Percentiles rank a stretch among this genome's conserved stretches.
Conservation (phyloP, 2,329 filamentous ascomycete species). For the Aureobasidium sp. region DNA sequence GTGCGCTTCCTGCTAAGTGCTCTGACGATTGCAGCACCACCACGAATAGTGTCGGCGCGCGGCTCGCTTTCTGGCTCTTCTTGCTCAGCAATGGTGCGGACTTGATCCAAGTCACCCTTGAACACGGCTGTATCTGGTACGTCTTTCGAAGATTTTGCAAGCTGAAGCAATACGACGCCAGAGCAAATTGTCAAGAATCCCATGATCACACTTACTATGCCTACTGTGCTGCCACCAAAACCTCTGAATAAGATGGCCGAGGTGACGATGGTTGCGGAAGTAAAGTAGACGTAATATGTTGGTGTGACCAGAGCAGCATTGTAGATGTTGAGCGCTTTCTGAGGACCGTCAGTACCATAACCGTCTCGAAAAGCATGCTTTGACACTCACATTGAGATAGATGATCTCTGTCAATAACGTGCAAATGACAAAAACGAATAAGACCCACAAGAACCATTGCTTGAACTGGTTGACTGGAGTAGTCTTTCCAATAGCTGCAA, state of each 20-base stretch:
- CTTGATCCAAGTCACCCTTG: slow-evolving; percentile 85
- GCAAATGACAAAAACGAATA: slow-evolving; percentile 82
- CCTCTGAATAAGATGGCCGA: slow-evolving; percentile 88
- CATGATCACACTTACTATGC: slow-evolving; percentile 83
- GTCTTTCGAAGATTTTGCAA: slow-evolving; percentile 98
- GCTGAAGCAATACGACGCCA: slow-evolving; percentile 82
- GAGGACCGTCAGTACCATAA: slow-evolving; percentile 29
- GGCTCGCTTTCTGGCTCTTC: slow-evolving; percentile 95
- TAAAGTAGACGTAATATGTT: slow-evolving; percentile 98
- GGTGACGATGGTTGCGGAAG: slow-evolving; percentile 87
- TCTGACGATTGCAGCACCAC: slow-evolving; percentile 78
- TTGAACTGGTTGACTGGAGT: slow-evolving; percentile 63
- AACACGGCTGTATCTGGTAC: slow-evolving; percentile 92
- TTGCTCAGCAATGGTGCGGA: slow-evolving; percentile 89
- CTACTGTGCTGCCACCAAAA: slow-evolving; percentile 75
- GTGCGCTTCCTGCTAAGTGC: slow-evolving; percentile 69
- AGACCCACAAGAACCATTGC: slow-evolving; percentile 91
- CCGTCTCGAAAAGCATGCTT: background rate
- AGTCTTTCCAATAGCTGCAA: slow-evolving; percentile 75
- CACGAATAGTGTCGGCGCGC: slow-evolving; percentile 91
- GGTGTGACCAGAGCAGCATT: slow-evolving; percentile 95
- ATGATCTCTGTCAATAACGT: slow-evolving; percentile 91
- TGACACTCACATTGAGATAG: slow-evolving; percentile 75
- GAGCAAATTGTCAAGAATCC: slow-evolving; percentile 92
- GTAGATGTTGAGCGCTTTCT: slow-evolving; percentile 98